A percentile compares a stretch with the other conserved stretches of the same genome.
Conservation (phyloP, 2,329 filamentous ascomycete genomes). For the Apiospora hydei region DNA sequence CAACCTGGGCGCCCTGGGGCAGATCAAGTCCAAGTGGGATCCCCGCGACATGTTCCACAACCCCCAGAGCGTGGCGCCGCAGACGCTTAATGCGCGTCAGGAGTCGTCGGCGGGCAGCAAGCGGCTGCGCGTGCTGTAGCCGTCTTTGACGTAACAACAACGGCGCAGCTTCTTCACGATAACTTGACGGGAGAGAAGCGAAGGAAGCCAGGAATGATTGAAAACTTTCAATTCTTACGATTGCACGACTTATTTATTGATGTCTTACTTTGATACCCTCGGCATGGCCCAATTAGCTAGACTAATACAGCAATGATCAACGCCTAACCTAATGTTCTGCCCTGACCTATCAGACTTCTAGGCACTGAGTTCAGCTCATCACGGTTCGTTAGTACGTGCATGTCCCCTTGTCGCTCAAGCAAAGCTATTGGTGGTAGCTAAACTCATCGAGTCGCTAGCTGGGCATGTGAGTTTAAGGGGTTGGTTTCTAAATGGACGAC, state of each 20-base stretch:
- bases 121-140: neutral
- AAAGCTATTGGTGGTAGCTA: neutral
- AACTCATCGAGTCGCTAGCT: neutral
- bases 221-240: neutral
- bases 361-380: neutral
- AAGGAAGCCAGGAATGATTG: neutral
- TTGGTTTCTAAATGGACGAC: neutral
- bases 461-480: neutral
- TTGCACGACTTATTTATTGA: neutral
- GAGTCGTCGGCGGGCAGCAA: constrained; percentile 21
- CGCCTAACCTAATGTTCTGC: neutral
- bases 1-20: constrained; percentile 55
- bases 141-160: too few species aligned
- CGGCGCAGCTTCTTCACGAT: neutral
- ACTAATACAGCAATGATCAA: constrained; percentile 14
- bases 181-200: neutral
- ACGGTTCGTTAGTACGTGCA: neutral
- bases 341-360: neutral
- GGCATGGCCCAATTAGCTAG: neutral
- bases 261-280: neutral
- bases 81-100: constrained; percentile 24
- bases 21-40: constrained; percentile 61
- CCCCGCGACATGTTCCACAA: constrained; percentile 64
- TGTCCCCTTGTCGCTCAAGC: neutral
- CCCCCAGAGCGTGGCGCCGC: constrained; percentile 59